Base-by-base conservation (phyloP, 139 green algal species). In the Coccomyxa sp. region DNA sequence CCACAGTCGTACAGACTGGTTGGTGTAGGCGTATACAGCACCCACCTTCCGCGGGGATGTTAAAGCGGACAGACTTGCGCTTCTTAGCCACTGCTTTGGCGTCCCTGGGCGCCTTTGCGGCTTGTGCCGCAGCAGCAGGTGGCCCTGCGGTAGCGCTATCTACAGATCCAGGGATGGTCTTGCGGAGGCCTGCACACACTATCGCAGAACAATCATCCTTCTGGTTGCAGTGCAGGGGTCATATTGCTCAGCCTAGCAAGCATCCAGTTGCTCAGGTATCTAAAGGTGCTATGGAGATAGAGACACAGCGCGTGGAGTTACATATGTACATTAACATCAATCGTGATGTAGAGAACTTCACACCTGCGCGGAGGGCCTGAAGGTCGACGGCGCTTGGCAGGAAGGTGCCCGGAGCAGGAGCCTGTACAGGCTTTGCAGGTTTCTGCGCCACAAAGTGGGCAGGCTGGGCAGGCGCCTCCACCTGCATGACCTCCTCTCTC, bases 31-130 rank as follows among this genome's bases (percentile, higher is more conserved):
- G n/a, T n/a, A n/a, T 4, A 31, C 18, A 64, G 50, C 5, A 22
- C 50, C 10, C 73, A 77, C 73, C 73, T 68, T 54, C 39, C 27
- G 44, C n/a, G 12, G 73, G 73, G 29, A 78, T 68, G 6, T 50
- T 73, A 69, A 86, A 87, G 14, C 83, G 83, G 34, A 87, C 83
- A 16, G 68, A 84, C 82, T 86, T 86, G 44, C 74, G 74, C 78
- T 77, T 83, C 18, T 82, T 81, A 16, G 44, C n/a, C n/a, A n/a
- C n/a, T n/a, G n/a, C 74, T 0, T 18, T 22, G 39, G 39, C 29
- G 35, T 38, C 35, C 27, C 35, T 36, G 64, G 6, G 24, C 33
- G 64, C 39, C n/a, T 31, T 38, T 37, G 39, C 73, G 38, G 39
- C 73, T 40, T 24, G 39, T 31, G 50, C 18, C 50, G 18, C 50